phyloP scores from a whole-genome alignment of 2,329 filamentous ascomycete genomes.

The Trichophyton rubrum region DNA sequence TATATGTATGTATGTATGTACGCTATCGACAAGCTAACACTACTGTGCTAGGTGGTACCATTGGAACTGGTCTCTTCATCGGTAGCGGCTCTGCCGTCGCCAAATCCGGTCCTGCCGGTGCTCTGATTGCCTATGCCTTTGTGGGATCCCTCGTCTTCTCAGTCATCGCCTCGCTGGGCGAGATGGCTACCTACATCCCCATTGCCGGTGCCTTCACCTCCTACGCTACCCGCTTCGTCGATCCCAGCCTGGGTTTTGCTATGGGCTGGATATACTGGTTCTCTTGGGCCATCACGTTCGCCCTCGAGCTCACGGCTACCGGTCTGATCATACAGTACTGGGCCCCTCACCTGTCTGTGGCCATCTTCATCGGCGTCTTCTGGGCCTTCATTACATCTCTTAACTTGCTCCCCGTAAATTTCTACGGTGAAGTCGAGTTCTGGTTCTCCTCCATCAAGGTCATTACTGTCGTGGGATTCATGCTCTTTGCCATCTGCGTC shows the following conservation, averaged over 20 bases:
- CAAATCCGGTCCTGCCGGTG: slow-evolving; percentile 52
- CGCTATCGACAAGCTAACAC: too few species aligned
- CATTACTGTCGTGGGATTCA: slow-evolving; percentile 59
- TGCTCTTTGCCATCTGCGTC: slow-evolving; percentile 64
- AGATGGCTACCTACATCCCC: slow-evolving; percentile 69
- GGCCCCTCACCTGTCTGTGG: slow-evolving; percentile 50
- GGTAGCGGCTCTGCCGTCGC: slow-evolving; percentile 52
- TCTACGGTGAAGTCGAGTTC: slow-evolving; percentile 68
- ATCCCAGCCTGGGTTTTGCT: slow-evolving; percentile 59
- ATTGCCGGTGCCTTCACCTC: slow-evolving; percentile 64
- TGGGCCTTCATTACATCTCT: slow-evolving; percentile 55
- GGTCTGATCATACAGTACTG: slow-evolving; percentile 68
- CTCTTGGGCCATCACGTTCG: slow-evolving; percentile 60
- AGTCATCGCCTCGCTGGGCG: slow-evolving; percentile 53
- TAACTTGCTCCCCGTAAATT: slow-evolving; percentile 59
- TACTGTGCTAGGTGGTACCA: slow-evolving; percentile 42
- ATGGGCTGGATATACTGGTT: slow-evolving; percentile 83
- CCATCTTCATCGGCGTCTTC: slow-evolving; percentile 61
- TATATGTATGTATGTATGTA: too few species aligned
- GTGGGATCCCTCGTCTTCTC: slow-evolving; percentile 62
- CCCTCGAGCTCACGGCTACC: slow-evolving; percentile 59
- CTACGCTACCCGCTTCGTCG: slow-evolving; percentile 63
- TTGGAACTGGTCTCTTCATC: slow-evolving; percentile 62
- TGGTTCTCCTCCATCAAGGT: slow-evolving; percentile 70
- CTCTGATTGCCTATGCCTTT: slow-evolving; percentile 56